Conservation (phyloP, 257 asterid species). For the Knoxia roxburghii region DNA sequence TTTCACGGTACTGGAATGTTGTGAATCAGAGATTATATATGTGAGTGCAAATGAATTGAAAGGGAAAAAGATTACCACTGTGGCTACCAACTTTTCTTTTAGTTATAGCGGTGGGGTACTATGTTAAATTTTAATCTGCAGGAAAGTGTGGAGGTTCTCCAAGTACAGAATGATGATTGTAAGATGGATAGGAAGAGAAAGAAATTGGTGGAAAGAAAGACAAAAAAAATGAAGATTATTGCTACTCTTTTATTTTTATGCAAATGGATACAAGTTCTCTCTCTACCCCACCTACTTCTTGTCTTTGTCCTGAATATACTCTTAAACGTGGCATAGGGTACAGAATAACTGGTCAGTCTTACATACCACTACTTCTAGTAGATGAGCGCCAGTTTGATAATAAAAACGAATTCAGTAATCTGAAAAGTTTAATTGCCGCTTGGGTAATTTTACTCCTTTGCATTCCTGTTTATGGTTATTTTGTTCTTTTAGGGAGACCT, state of each 20-base stretch:
- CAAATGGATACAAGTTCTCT: background rate
- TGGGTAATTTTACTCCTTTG: background rate
- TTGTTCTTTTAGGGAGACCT: constrained; percentile 34
- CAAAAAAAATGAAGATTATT: too few species aligned
- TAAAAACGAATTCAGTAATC: background rate
- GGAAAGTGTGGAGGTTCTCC: too few species aligned
- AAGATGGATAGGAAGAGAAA: too few species aligned
- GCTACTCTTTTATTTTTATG: too few species aligned
- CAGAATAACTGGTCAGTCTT: too few species aligned
- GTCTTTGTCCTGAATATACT: too few species aligned
- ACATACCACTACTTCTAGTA: background rate
- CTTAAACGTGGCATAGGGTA: too few species aligned
- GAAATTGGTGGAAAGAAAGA: too few species aligned
- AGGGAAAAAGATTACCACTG: background rate
- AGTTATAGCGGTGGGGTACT: too few species aligned
- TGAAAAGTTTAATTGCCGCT: background rate
- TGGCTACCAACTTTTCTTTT: background rate
- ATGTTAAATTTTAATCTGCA: too few species aligned
- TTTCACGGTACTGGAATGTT: background rate
- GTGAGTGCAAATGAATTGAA: background rate
- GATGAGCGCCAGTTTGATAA: background rate
- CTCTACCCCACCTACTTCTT: too few species aligned
- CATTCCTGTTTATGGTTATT: background rate
- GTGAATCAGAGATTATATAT: background rate
- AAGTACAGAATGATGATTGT: too few species aligned